phyloP scores from a whole-genome alignment of 2,329 filamentous ascomycete species.

The Trichoderma oligosporum region DNA sequence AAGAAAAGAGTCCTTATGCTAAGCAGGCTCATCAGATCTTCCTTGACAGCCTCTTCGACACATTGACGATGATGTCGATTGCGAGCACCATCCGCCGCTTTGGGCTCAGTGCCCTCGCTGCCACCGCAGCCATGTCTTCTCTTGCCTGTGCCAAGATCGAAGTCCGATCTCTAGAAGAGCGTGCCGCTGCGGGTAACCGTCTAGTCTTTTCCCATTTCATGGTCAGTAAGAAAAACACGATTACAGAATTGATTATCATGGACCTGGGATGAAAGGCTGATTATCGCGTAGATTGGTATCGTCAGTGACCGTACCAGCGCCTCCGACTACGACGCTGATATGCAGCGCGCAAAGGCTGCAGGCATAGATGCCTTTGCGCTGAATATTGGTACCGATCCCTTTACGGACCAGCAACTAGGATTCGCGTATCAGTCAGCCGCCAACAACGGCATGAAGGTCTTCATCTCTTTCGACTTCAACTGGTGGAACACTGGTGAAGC shows the following conservation, averaged over 20 bases:
- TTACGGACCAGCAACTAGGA: conserved; percentile 44
- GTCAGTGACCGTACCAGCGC: conserved; percentile 40
- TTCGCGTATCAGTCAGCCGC: conserved; percentile 49
- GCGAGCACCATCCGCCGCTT: conserved; percentile 20
- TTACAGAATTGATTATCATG: neutral
- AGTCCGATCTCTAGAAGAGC: conserved; percentile 20
- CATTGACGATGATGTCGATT: conserved; percentile 18
- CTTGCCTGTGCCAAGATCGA: conserved; percentile 12
- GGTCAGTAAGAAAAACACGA: conserved; percentile 25
- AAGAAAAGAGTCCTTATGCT: neutral
- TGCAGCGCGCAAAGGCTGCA: conserved; percentile 41
- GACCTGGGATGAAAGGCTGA: neutral
- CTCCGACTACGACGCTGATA: conserved; percentile 45
- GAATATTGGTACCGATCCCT: conserved; percentile 46
- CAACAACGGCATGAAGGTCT: conserved; percentile 48
- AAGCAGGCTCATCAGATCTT: neutral
- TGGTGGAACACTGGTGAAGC: conserved; percentile 40
- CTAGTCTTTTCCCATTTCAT: conserved; percentile 45
- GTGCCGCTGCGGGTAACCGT: conserved; percentile 19
- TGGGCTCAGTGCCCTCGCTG: conserved; percentile 21
- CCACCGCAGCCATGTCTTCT: conserved; percentile 19
- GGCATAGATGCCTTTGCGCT: conserved; percentile 49
- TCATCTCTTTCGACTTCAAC: conserved; percentile 57
- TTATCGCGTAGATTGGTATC: conserved; percentile 39
- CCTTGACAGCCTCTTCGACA: neutral